Evolutionary conservation across 116 monocot genomes (phyloP).

Genomic region (Iris pallida): DNA sequence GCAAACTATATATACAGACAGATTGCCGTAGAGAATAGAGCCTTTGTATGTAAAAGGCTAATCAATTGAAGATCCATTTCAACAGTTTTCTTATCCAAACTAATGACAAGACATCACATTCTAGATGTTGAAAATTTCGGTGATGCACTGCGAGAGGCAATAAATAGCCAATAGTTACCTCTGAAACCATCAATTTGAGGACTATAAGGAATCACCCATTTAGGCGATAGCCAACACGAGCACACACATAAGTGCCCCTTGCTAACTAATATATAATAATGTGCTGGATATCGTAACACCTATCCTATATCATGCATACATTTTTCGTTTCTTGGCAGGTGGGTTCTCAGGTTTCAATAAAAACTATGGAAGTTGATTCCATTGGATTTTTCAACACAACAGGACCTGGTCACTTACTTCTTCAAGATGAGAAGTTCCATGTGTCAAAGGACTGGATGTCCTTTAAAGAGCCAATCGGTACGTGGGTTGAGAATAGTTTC

Average conservation of each 20-base stretch:
- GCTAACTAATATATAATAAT: no score
- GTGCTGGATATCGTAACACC: no score
- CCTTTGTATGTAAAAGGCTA: no score
- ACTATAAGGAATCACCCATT: no score
- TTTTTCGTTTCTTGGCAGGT: slow-evolving; percentile 28
- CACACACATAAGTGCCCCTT: no score
- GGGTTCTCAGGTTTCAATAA: slow-evolving; percentile 56
- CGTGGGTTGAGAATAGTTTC: slow-evolving; percentile 45
- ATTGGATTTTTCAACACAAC: slow-evolving; percentile 28
- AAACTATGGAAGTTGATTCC: slow-evolving; percentile 39
- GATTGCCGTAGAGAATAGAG: no score
- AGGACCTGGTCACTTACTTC: slow-evolving; percentile 20
- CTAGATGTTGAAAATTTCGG: background rate
- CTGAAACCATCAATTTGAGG: no score
- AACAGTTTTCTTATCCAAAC: no score
- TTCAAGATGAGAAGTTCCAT: slow-evolving; percentile 15
- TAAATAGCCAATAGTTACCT: no score
- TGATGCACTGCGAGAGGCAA: background rate
- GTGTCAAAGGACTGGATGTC: slow-evolving; percentile 43
- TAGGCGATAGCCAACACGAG: no score
- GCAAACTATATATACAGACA: no score
- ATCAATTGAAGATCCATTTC: no score
- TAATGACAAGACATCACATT: background rate
- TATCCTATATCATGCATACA: background rate
- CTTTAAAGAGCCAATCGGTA: slow-evolving; percentile 55